Base-by-base conservation (phyloP, 352 stramenopile genomes). In the Phytophthora lateralis region DNA sequence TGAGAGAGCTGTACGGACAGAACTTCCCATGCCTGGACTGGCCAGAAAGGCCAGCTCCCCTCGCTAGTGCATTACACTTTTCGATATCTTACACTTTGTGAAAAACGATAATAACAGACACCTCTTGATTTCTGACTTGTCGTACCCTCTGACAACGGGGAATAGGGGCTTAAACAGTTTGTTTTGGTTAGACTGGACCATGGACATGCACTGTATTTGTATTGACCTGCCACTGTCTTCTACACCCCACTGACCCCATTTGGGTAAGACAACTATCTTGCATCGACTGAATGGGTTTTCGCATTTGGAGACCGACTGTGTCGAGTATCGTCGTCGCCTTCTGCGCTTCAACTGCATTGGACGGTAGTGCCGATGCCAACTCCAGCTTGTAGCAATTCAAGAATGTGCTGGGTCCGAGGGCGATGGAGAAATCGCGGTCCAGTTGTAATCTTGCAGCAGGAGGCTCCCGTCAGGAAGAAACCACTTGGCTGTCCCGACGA, bases 361-460 rank as follows among this genome's bases (percentile, higher is more conserved):
- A 8, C 7, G 26, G 26, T 30, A 30, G 26, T 30, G 26, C 7
- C 26, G 26, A 21, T 4, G 18, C 5, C 39, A 57, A 42, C 20
- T 58, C 53, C 32, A 71, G 29, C 6, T 55, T 57, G 50, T 61
- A 74, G 35, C 43, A 61, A 21, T 35, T 60, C 2, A 63, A 12
- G 29, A 8, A 15, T 35, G 20, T 5, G 30, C 7, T 3, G 53
- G 45, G 21, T 65, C 38, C 2, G 24, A 29, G 5, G 44, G 30
- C 1, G 49, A 62, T 1, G 44, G 60, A 0, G 54, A 57, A 15
- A 73, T 49, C 0, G 66, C 38, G 5, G 57, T 63, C 65, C 65
- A 73, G 21, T 32, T 57, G 32, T 60, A 57, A 21, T 73, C 65
- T 57, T 55, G 53, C 2, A 73, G 52, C 11, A 57, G 27, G 37